Evolutionary conservation across 768 basidiomycete genomes (phyloP).

Genomic region (Suillus placidus): DNA sequence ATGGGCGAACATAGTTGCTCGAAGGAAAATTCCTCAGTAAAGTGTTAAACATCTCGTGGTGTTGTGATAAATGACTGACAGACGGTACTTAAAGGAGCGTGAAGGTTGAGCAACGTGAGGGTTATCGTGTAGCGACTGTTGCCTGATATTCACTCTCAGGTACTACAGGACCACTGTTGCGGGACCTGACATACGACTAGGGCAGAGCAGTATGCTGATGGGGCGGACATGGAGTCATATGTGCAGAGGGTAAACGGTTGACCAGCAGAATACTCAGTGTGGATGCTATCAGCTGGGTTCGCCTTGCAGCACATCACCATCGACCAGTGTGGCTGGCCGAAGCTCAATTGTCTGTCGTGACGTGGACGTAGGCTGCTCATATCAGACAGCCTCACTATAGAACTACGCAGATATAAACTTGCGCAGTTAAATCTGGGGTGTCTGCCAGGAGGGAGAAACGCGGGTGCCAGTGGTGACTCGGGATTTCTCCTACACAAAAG

Average conservation of each 20-base stretch:
- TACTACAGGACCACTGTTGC: constrained; percentile 58
- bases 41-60: constrained; percentile 43
- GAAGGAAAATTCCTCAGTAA: constrained; percentile 66
- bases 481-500: neutral
- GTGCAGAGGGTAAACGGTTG: constrained; percentile 73
- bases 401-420: neutral
- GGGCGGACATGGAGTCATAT: constrained; percentile 90
- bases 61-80: constrained; percentile 62
- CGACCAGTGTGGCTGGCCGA: too few relatives aligned
- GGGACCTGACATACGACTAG: constrained; percentile 53
- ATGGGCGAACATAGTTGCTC: constrained; percentile 78
- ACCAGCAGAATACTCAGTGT: constrained; percentile 81
- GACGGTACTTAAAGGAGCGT: constrained; percentile 71
- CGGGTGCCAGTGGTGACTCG: neutral
- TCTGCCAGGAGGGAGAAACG: neutral
- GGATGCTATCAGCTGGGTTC: constrained; percentile 70
- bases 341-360: too few relatives aligned
- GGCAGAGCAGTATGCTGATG: constrained; percentile 73
- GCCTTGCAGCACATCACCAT: constrained; percentile 12
- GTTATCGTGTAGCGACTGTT: constrained; percentile 76
- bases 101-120: constrained; percentile 63
- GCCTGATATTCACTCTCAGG: constrained; percentile 66
- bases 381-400: neutral
- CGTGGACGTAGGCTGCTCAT: neutral
- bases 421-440: neutral